phyloP scores from a whole-genome alignment of 495 filamentous ascomycete genomes.

The Aspergillus haitiensis region DNA sequence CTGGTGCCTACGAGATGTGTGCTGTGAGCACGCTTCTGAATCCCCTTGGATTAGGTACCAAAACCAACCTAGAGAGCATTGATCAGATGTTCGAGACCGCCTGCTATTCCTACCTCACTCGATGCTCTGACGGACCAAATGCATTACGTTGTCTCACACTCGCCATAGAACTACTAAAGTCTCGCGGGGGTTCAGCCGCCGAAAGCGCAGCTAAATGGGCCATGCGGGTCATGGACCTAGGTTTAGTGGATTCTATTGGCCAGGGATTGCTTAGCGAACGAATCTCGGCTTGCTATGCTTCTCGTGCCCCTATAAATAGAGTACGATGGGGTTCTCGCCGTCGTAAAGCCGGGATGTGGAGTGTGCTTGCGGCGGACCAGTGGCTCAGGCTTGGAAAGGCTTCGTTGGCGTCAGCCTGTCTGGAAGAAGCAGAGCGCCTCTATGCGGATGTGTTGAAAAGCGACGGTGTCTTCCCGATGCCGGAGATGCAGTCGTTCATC shows the following conservation, averaged over 20 bases:
- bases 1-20: slow-evolving; percentile 89
- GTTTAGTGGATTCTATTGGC: slow-evolving; percentile 69
- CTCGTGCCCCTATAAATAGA: slow-evolving; percentile 62
- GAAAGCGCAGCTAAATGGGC: slow-evolving; percentile 90
- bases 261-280: slow-evolving; percentile 81
- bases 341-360: slow-evolving; percentile 90
- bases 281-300: slow-evolving; percentile 77
- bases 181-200: slow-evolving; percentile 72
- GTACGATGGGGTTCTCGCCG: slow-evolving; percentile 66
- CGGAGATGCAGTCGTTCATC: slow-evolving; percentile 58
- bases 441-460: slow-evolving; percentile 62
- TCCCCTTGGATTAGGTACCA: slow-evolving; percentile 66
- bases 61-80: slow-evolving; percentile 71
- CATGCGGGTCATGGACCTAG: slow-evolving; percentile 72
- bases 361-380: slow-evolving; percentile 73
- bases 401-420: slow-evolving; percentile 66
- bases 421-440: slow-evolving; percentile 67
- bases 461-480: slow-evolving; percentile 57
- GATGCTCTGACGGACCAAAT: slow-evolving; percentile 71
- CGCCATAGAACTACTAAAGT: slow-evolving; percentile 75
- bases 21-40: slow-evolving; percentile 78
- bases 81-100: slow-evolving; percentile 85
- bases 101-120: slow-evolving; percentile 85
- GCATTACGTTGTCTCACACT: slow-evolving; percentile 75
- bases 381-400: slow-evolving; percentile 75